Conservation (phyloP, 257 asterid genomes). For the Coffea eugenioides region DNA sequence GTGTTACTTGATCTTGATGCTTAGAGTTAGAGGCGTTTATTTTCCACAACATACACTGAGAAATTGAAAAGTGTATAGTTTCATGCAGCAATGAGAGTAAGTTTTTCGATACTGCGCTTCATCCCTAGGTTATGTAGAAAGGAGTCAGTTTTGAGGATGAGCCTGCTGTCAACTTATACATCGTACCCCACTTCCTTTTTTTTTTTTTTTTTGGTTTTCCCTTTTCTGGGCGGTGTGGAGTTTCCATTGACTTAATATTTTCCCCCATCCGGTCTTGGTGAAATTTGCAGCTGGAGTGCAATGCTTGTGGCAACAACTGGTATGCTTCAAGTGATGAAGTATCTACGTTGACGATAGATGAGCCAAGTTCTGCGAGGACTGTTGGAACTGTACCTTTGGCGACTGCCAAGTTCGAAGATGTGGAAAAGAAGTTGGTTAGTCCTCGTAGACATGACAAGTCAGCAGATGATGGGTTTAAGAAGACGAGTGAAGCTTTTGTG, state of each 20-base stretch:
- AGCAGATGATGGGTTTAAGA: conserved; percentile 39
- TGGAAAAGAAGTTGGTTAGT: conserved; percentile 59
- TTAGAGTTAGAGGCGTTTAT: neutral
- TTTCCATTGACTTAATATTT: neutral
- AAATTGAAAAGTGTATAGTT: neutral
- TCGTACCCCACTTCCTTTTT: too few relatives aligned
- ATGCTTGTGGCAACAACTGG: conserved; percentile 74
- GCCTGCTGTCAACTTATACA: neutral
- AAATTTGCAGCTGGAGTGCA: conserved; percentile 67
- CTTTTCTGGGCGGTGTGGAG: neutral
- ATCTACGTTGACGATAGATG: conserved; percentile 62
- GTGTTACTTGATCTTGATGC: too few relatives aligned
- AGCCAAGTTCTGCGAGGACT: conserved; percentile 39
- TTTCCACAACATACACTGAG: neutral
- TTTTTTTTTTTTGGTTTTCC: too few relatives aligned
- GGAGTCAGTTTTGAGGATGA: neutral
- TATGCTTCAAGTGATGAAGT: conserved; percentile 78
- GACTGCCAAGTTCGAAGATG: conserved; percentile 69
- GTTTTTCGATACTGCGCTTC: neutral
- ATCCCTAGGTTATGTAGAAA: neutral
- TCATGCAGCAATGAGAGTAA: neutral
- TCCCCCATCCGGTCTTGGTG: neutral
- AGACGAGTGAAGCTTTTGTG: conserved; percentile 44
- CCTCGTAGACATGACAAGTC: conserved; percentile 47
- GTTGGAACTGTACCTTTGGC: conserved; percentile 63